Percentiles rank a stretch among this genome's conserved stretches.
These are phyloP conservation scores for Bipolaris bicolor DNA, from an alignment of 2,329 filamentous ascomycete species.

Conservation along the genomic window DNA sequence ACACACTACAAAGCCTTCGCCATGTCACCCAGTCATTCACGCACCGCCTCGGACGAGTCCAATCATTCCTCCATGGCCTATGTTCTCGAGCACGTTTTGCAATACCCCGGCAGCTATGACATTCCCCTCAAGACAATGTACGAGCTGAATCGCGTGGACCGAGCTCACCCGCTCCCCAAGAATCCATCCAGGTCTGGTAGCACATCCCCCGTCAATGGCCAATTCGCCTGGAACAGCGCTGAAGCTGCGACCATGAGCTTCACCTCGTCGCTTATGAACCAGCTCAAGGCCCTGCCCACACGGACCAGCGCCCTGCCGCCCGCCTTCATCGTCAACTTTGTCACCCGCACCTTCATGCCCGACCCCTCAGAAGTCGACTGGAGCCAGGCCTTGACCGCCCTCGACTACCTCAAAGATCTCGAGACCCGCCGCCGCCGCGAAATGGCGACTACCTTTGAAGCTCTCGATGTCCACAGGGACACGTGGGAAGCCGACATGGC, in stretches of 20 bases:
- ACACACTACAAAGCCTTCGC: conserved; percentile 4
- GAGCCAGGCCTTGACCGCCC: conserved; percentile 67
- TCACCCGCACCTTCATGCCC: conserved; percentile 64
- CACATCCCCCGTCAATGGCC: conserved; percentile 40
- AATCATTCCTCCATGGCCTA: conserved; percentile 42
- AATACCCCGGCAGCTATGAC: conserved; percentile 68
- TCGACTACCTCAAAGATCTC: conserved; percentile 70
- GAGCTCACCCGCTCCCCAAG: conserved; percentile 48
- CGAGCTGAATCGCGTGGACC: conserved; percentile 66
- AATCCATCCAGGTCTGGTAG: conserved; percentile 42
- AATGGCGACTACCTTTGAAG: conserved; percentile 59
- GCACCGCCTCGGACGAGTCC: conserved; percentile 47
- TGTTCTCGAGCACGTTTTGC: conserved; percentile 57
- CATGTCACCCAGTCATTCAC: conserved; percentile 48
- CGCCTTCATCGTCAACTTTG: conserved; percentile 66
- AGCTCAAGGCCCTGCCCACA: conserved; percentile 63
- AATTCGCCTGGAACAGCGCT: conserved; percentile 42
- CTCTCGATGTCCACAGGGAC: conserved; percentile 59
- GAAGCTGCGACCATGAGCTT: conserved; percentile 54
- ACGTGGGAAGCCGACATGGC: conserved; percentile 55
- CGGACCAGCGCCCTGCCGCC: conserved; percentile 68
- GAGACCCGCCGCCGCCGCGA: conserved; percentile 66
- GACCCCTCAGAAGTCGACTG: conserved; percentile 67
- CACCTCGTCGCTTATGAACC: conserved; percentile 59
- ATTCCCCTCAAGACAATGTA: conserved; percentile 72